Base-by-base conservation (phyloP, 2,329 filamentous ascomycete genomes). In the Epichloe bromicola region DNA sequence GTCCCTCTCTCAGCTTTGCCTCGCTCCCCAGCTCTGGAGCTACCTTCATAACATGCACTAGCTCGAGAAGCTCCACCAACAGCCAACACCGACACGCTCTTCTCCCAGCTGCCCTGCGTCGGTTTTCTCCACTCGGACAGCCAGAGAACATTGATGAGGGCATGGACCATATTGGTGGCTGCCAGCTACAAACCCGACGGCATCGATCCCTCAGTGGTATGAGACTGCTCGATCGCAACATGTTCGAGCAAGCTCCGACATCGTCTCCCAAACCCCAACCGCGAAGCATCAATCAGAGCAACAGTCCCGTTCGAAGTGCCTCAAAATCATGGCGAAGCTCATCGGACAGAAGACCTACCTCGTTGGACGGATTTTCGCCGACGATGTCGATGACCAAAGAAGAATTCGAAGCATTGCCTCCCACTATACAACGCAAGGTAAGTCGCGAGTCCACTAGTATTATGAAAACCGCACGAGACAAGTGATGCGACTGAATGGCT, bases 351-450 rank as follows among this genome's bases (percentile, higher is more conserved):
- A 51, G 46, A 39, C 49, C 52, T 20, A 49, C 54, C 26, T 49
- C 56, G 14, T 51, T 55, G 26, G 57, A 59, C n/a, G 57, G 53
- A 48, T 55, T 54, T n/a, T 55, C 60, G 46, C 60, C 61, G 39
- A 61, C 62, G 33, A 57, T 55, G 46, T 56, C 54, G 20, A 66
- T 69, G 55, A 69, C 68, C 2, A 67, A 57, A 53, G 60, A 66
- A 34, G 67, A 70, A 49, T 78, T 77, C 53, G 73, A 78, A 56
- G 70, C 71, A 40, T 65, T 80, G 11, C 77, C 77, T 19, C 73
- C 73, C 23, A 74, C 75, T 15, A 70, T 80, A 49, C 70, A 74
- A 59, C 70, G 76, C 64, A 80, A 80, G 68, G 77, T 80, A 66
- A 70, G 75, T 68, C 38, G 15, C 17, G 38, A 33, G 11, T 46